A percentile compares a stretch with the other conserved stretches of the same genome.
Evolutionary conservation across 257 asterid genomes (phyloP).

Genomic region (Nicotiana otophora): DNA sequence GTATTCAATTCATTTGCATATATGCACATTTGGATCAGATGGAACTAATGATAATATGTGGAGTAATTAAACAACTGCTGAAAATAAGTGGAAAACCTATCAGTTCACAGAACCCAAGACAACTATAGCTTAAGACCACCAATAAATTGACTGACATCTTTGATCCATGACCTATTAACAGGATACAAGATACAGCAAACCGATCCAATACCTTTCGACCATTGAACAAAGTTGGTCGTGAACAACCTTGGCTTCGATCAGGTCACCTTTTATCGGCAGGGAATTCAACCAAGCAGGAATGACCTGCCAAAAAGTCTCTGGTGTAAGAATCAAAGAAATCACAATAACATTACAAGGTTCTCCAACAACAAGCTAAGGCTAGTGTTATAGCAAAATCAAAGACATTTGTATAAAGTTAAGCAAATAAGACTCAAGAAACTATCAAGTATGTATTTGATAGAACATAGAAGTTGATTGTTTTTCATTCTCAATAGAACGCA

Average conservation of each 20-base stretch:
- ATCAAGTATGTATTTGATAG: not conserved
- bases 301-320: conserved; percentile 40
- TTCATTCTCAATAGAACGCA: not conserved
- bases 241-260: conserved; percentile 88
- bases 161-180: not conserved
- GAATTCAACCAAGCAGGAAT: conserved; percentile 94
- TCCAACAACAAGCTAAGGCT: not conserved
- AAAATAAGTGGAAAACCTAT: not conserved
- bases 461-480: not conserved
- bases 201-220: conserved; percentile 69
- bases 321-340: not conserved
- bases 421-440: not conserved
- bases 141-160: not conserved
- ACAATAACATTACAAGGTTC: not conserved
- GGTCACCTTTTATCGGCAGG: conserved; percentile 86
- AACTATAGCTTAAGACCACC: not conserved
- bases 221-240: conserved; percentile 93
- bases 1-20: not conserved
- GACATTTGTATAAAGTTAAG: not conserved
- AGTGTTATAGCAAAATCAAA: not conserved
- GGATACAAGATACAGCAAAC: not conserved
- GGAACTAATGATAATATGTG: not conserved
- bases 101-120: not conserved
- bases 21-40: not conserved
- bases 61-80: not conserved